Percentiles rank a stretch among this genome's conserved stretches.
phyloP scores from a whole-genome alignment of 2,329 filamentous ascomycete species.

The Venturiaceae sp. region DNA sequence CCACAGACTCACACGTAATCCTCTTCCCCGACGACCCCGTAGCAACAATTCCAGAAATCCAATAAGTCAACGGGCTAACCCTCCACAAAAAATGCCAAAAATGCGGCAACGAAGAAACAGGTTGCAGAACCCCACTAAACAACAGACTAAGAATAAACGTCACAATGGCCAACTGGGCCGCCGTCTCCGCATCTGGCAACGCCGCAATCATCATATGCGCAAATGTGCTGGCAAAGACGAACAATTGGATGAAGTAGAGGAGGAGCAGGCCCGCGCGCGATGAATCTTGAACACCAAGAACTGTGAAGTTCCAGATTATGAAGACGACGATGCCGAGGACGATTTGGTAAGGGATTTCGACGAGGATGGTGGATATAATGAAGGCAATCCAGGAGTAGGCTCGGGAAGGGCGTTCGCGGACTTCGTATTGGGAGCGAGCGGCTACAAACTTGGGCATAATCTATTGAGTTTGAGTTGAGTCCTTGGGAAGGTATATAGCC shows the following conservation, averaged over 20 bases:
- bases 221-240: constrained; percentile 9
- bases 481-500: no score
- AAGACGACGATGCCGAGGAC: constrained; percentile 21
- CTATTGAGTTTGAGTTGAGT: no score
- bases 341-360: constrained; percentile 16
- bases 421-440: constrained; percentile 49
- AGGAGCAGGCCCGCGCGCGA: constrained; percentile 20
- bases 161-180: background rate
- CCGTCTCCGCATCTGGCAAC: background rate
- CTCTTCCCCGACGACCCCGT: no score
- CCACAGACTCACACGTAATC: no score
- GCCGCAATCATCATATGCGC: background rate
- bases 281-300: constrained; percentile 1
- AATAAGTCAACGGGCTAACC: constrained; percentile 57
- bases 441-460: constrained; percentile 34
- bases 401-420: constrained; percentile 53
- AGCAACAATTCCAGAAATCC: no score
- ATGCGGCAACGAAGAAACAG: constrained; percentile 47
- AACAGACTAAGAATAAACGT: constrained; percentile 47
- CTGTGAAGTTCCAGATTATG: constrained; percentile 15
- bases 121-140: constrained; percentile 53
- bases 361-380: no score
- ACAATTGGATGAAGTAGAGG: constrained; percentile 25
- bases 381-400: constrained; percentile 73
- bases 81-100: constrained; percentile 77